Base-by-base conservation (phyloP, 805 yeast genomes). In the Pichia kluyveri region DNA sequence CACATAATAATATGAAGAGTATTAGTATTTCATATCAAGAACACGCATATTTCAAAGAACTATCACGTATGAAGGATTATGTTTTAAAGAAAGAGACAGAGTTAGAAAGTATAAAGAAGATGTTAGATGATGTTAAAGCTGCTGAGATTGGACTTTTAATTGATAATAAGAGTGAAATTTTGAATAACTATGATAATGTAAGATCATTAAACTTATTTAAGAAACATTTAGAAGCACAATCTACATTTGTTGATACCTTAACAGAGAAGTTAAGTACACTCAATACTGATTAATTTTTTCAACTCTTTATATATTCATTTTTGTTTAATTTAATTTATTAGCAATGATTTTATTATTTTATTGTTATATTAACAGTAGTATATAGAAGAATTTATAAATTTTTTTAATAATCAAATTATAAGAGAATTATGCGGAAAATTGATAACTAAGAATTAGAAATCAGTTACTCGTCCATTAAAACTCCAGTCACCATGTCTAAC, bases 391-490 rank as follows among this genome's bases (percentile, higher is more conserved):
- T 5, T 23, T 23, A 23, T 23, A 23, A 23, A 23, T 4, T 23
- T 23, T 23, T 23, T 23, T 23, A 3, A 34, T 7, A 30, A 12
- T 30, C 32, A 8, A 15, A 39, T 26, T 26, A 3, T 14, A 11
- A 14, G 15, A 23, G 26, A 3, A 23, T 23, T 23, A 5, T 23
- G 3, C 26, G 9, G 26, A 39, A 3, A 39, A 39, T n/a, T n/a
- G 19, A 15, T 10, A 34, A 4, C 17, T 12, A 37, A 41, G 45
- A 30, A 5, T 34, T 66, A 93, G 60, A 93, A 93, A 63, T 93
- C 99, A 2, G 98, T 91, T 31, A 88, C 96, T 61, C 98, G 78
- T 0, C 99, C 99, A 60, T 93, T 91, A 65, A 83, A 93, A 9
- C 96, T 83, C 79, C 95, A 93, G 58, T 90, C 98, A 17, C 89